Evolutionary conservation across 148 eudicot genomes (phyloP).

Genomic region (Bassia scoparia): DNA sequence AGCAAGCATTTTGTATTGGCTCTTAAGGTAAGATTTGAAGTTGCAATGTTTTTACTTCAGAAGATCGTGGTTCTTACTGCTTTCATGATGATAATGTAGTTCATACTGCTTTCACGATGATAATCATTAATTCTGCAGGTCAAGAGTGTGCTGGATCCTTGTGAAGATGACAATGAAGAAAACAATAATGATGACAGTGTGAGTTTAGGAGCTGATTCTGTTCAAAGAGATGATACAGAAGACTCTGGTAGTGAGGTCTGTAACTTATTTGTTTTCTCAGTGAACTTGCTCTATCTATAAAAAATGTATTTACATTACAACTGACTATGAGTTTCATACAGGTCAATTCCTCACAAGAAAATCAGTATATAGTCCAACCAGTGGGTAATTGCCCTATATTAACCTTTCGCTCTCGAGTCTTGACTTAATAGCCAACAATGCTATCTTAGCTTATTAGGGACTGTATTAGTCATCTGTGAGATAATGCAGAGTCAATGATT

Average conservation of each 20-base stretch:
- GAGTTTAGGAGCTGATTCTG: constrained; percentile 82
- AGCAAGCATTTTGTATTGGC: constrained; percentile 83
- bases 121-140: constrained; percentile 43
- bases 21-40: constrained; percentile 54
- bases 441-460: constrained; percentile 1
- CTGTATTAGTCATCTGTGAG: not conserved
- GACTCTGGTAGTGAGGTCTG: constrained; percentile 69
- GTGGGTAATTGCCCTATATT: constrained; percentile 48
- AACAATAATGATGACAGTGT: constrained; percentile 56
- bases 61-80: not conserved
- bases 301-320: not conserved
- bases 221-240: constrained; percentile 52
- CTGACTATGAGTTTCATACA: constrained; percentile 22
- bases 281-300: not conserved
- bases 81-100: not conserved
- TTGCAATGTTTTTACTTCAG: not conserved
- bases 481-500: not conserved
- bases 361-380: constrained; percentile 58
- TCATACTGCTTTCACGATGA: not conserved
- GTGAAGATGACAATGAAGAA: constrained; percentile 82
- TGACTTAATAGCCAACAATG: not conserved
- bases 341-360: constrained; percentile 58
- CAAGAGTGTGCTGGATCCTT: constrained; percentile 93
- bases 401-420: constrained; percentile 9
- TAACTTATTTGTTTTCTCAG: not conserved